phyloP scores from a whole-genome alignment of 441 rosid genomes.

The Erysimum cheiri region DNA sequence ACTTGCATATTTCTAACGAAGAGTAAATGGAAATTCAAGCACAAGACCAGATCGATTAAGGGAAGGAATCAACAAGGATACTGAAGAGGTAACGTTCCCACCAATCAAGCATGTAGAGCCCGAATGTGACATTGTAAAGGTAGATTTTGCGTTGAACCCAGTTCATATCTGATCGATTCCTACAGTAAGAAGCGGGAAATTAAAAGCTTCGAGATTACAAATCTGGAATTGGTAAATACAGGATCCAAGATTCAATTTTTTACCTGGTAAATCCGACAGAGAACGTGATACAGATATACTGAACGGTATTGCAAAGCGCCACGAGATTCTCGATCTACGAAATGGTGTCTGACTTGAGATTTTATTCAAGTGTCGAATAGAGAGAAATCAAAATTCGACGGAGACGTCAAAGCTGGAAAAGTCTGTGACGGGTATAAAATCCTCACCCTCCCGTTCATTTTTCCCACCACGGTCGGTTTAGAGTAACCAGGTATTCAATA shows the following conservation, averaged over 20 bases:
- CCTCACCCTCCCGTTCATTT: not conserved
- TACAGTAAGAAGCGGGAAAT: conserved; percentile 13
- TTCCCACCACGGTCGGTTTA: conserved; percentile 29
- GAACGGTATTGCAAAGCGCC: not conserved
- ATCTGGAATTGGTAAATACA: conserved; percentile 13
- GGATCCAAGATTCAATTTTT: not conserved
- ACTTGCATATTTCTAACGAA: conserved; percentile 14
- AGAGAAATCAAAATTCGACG: conserved; percentile 31
- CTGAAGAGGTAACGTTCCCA: conserved; percentile 99
- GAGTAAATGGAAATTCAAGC: conserved; percentile 15
- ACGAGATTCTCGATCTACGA: conserved; percentile 29
- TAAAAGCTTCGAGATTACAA: not conserved
- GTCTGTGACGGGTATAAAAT: not conserved
- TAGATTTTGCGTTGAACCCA: conserved; percentile 86
- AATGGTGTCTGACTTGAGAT: conserved; percentile 18
- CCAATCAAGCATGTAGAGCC: conserved; percentile 99
- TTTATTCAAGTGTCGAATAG: not conserved
- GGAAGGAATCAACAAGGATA: conserved; percentile 56
- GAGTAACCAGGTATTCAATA: not conserved
- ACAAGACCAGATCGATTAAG: conserved; percentile 25
- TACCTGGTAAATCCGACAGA: conserved; percentile 22
- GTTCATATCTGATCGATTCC: conserved; percentile 54
- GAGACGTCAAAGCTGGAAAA: conserved; percentile 28
- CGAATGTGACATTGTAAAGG: conserved; percentile 96
- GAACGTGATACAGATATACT: not conserved